Evolutionary conservation across 2,329 filamentous ascomycete genomes (phyloP).

Genomic region (Fusarium paranaense): DNA sequence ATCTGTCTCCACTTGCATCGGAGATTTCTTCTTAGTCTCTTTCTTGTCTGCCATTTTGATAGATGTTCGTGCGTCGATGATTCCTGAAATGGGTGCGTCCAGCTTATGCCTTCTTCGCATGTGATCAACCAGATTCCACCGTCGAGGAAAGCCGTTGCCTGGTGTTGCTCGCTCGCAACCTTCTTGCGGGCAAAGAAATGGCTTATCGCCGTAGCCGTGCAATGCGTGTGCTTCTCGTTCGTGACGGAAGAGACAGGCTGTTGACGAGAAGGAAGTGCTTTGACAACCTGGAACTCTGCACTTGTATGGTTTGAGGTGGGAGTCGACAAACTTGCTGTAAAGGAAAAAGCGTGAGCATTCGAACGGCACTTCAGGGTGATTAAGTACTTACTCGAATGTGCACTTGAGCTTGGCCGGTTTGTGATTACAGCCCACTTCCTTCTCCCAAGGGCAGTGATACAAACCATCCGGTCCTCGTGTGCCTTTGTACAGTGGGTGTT

Average conservation of each 20-base stretch:
- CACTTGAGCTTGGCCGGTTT: constrained; percentile 95
- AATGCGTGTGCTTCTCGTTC: constrained; percentile 95
- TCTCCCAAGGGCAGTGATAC: constrained; percentile 91
- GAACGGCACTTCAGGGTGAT: constrained; percentile 24
- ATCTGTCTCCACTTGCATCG: neutral
- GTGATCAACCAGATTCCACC: constrained; percentile 78
- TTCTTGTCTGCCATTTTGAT: neutral
- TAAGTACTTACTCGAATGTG: constrained; percentile 87
- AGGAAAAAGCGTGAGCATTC: neutral
- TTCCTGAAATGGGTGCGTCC: neutral
- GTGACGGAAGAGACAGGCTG: constrained; percentile 91
- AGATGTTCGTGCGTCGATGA: neutral
- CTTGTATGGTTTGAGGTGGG: constrained; percentile 93
- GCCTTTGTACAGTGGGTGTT: neutral
- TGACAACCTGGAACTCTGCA: constrained; percentile 88
- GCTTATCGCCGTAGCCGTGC: constrained; percentile 92
- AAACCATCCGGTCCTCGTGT: constrained; percentile 70
- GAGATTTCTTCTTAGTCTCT: neutral
- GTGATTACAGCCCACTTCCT: constrained; percentile 79
- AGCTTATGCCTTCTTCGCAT: neutral
- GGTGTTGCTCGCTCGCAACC: constrained; percentile 85
- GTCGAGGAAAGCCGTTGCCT: constrained; percentile 90
- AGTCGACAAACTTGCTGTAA: constrained; percentile 92
- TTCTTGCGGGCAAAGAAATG: constrained; percentile 86
- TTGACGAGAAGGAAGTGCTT: constrained; percentile 91